Percentiles rank a stretch among this genome's conserved stretches.
These are phyloP conservation scores for Ophiobolus disseminans DNA, from an alignment of 2,329 filamentous ascomycete genomes.

Conservation along the genomic window DNA sequence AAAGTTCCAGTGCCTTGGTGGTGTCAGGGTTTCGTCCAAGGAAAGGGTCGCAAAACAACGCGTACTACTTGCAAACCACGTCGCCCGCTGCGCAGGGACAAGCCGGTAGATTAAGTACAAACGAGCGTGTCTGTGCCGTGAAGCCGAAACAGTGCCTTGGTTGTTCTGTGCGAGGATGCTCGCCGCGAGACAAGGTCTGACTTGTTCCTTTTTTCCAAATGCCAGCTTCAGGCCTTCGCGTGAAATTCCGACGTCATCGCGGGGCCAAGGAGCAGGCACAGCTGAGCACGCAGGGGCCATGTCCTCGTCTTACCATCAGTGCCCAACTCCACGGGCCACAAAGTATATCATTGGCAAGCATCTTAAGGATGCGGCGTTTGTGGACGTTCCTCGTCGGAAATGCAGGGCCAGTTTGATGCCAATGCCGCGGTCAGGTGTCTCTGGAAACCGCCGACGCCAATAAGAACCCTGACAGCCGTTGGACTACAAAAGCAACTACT, in stretches of 20 bases:
- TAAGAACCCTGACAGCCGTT: not conserved
- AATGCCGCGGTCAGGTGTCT: no score
- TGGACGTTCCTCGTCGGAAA: no score
- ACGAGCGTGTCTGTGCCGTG: constrained; percentile 3
- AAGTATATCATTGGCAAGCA: not conserved
- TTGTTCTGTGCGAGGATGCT: constrained; percentile 1
- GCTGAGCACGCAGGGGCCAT: constrained; percentile 2
- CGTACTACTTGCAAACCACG: not conserved
- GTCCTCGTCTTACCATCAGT: not conserved
- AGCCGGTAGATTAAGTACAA: not conserved
- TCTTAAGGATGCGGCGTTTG: no score
- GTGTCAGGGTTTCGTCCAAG: not conserved
- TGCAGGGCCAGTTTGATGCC: no score
- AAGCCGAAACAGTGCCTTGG: not conserved
- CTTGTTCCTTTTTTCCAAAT: constrained; percentile 4
- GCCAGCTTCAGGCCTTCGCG: constrained; percentile 6
- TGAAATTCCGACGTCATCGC: constrained; percentile 13
- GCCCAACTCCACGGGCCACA: not conserved
- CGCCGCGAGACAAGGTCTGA: not conserved
- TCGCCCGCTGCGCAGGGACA: not conserved
- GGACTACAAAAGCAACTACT: not conserved
- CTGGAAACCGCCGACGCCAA: no score
- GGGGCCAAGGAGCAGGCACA: constrained; percentile 5
- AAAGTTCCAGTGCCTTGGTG: constrained; percentile 4
- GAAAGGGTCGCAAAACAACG: constrained; percentile 1